Conservation (phyloP, 352 stramenopile genomes). For the Achlya hypogyna region DNA sequence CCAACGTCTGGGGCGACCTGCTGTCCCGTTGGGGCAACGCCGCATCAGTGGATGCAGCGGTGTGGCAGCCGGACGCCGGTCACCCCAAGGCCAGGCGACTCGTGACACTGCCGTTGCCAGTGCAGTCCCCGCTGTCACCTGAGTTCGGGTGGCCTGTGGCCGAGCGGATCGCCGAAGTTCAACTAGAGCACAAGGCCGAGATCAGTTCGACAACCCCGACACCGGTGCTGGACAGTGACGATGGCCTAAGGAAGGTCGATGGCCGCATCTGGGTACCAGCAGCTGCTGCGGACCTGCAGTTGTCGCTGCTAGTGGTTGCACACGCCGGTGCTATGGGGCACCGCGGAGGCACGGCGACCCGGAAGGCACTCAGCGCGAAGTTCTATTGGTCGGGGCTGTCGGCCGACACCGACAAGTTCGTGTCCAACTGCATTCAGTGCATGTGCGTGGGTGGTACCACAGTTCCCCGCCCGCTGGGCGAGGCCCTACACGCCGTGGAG, state of each 20-base stretch:
- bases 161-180: constrained; percentile 1
- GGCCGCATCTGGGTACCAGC: constrained; percentile 2
- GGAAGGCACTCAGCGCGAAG: background rate
- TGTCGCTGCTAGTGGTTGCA: constrained; percentile 22
- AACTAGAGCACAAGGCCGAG: background rate
- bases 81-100: too few species aligned
- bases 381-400: constrained; percentile 17
- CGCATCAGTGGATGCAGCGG: background rate
- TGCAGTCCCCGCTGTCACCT: background rate
- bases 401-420: constrained; percentile 15
- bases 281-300: constrained; percentile 21
- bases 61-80: background rate
- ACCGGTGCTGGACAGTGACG: background rate
- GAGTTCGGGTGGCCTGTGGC: background rate
- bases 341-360: constrained; percentile 21
- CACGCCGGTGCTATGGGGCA: constrained; percentile 24
- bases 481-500: constrained; percentile 23
- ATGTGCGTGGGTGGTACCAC: constrained; percentile 8
- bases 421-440: constrained; percentile 8
- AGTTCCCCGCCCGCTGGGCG: constrained; percentile 20
- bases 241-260: too few species aligned
- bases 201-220: background rate
- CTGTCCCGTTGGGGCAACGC: constrained; percentile 23
- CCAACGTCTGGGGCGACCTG: constrained; percentile 30
- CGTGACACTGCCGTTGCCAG: background rate